These are phyloP conservation scores for Chalciporus pseudorubinellus DNA, from an alignment of 768 basidiomycete genomes.

Conservation along the genomic window DNA sequence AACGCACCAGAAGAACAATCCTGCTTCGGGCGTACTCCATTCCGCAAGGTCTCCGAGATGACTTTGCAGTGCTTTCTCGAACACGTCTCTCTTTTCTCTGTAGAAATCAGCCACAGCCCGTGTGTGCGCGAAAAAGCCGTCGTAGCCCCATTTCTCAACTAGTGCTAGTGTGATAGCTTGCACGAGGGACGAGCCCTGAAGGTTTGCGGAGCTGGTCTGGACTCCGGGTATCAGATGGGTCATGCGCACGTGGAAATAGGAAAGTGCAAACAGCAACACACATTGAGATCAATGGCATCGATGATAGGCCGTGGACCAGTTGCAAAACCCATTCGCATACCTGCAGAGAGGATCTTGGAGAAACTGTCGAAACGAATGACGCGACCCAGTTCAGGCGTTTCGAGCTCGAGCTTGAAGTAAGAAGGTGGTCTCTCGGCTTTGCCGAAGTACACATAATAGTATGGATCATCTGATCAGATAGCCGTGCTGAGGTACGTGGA, in stretches of 20 bases:
- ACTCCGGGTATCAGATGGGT: conserved; percentile 8
- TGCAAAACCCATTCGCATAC: conserved; percentile 79
- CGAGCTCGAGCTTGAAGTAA: conserved; percentile 78
- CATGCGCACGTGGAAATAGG: conserved; percentile 9
- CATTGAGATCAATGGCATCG: conserved; percentile 67
- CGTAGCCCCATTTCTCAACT: conserved; percentile 70
- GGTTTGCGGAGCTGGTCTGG: conserved; percentile 64
- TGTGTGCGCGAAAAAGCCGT: conserved; percentile 71
- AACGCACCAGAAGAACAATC: conserved; percentile 86
- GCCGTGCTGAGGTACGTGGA: not conserved
- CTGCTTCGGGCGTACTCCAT: conserved; percentile 69
- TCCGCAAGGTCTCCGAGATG: conserved; percentile 78
- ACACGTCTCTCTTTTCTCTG: conserved; percentile 67
- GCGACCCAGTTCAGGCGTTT: conserved; percentile 64
- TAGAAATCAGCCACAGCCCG: conserved; percentile 71
- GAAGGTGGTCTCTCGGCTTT: conserved; percentile 60
- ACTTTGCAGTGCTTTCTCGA: conserved; percentile 70
- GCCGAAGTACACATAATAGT: conserved; percentile 77
- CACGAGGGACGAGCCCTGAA: conserved; percentile 63
- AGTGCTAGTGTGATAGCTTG: conserved; percentile 61
- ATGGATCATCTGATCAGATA: conserved; percentile 65
- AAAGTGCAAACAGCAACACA: conserved; percentile 35
- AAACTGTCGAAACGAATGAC: conserved; percentile 89
- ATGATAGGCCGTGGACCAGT: conserved; percentile 71
- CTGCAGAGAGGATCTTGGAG: conserved; percentile 77